These are phyloP conservation scores for Umbelopsis sp. DNA, from an alignment of 192 early-diverging fungal genomes.

Conservation along the genomic window DNA sequence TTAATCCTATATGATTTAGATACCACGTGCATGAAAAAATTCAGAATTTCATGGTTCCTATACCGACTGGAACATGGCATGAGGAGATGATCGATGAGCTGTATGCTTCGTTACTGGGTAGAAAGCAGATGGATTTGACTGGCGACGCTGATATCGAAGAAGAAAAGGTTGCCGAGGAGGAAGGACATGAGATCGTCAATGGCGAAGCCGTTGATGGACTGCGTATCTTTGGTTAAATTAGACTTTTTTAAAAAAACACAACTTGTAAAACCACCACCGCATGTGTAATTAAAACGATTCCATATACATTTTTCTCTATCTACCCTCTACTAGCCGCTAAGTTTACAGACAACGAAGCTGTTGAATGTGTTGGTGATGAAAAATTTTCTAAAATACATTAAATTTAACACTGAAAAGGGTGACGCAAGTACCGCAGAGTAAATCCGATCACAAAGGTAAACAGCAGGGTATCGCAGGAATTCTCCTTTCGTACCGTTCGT, in stretches of 20 bases:
- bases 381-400: background rate
- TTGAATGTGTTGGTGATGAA: no score
- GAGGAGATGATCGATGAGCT: constrained; percentile 93
- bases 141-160: constrained; percentile 35
- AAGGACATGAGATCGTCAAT: constrained; percentile 30
- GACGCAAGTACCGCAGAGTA: background rate
- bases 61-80: constrained; percentile 89
- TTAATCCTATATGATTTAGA: constrained; percentile 36
- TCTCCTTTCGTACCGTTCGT: constrained; percentile 27
- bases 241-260: no score
- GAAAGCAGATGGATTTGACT: constrained; percentile 38
- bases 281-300: no score
- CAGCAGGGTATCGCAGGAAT: constrained; percentile 22
- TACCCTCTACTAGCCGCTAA: no score
- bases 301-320: no score
- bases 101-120: constrained; percentile 82
- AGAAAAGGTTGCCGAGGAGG: constrained; percentile 7
- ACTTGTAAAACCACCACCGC: no score
- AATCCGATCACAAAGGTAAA: constrained; percentile 10
- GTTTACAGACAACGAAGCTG: no score
- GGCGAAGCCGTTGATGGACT: constrained; percentile 20
- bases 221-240: constrained; percentile 21
- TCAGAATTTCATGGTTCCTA: constrained; percentile 95
- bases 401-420: constrained; percentile 12
- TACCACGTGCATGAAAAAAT: constrained; percentile 97